Evolutionary conservation across 768 basidiomycete species (phyloP).

Genomic region (Terana coerulea): DNA sequence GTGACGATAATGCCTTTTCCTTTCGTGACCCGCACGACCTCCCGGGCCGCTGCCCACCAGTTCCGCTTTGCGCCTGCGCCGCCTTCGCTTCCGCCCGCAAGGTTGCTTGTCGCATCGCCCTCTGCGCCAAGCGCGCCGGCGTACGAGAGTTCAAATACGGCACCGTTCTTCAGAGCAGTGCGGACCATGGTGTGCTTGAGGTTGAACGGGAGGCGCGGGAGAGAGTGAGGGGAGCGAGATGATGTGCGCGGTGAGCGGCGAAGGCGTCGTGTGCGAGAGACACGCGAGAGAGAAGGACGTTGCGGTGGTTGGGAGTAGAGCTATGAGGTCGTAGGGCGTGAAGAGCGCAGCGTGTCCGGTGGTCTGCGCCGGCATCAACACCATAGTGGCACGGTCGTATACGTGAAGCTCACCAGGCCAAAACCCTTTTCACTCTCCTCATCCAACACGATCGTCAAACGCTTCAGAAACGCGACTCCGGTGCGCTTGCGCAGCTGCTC

Average conservation of each 20-base stretch:
- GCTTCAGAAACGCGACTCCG: conserved; percentile 65
- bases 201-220: conserved; percentile 74
- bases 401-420: conserved; percentile 56
- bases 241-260: conserved; percentile 73
- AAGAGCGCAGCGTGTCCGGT: conserved; percentile 63
- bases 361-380: conserved; percentile 42
- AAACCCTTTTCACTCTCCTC: conserved; percentile 86
- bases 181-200: conserved; percentile 82
- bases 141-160: conserved; percentile 79
- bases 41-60: conserved; percentile 80
- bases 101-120: conserved; percentile 40
- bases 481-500: conserved; percentile 53
- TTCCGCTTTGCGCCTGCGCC: conserved; percentile 62
- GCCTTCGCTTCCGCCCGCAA: conserved; percentile 48
- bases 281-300: conserved; percentile 75
- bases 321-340: conserved; percentile 70
- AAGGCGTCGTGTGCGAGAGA: conserved; percentile 73
- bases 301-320: conserved; percentile 69
- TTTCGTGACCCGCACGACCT: conserved; percentile 76
- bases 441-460: conserved; percentile 77
- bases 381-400: neutral
- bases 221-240: conserved; percentile 78
- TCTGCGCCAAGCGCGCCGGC: conserved; percentile 69
- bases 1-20: conserved; percentile 74
- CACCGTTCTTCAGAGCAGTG: conserved; percentile 77